Conservation (phyloP, 768 basidiomycete species). For the Leccinum broughii region DNA sequence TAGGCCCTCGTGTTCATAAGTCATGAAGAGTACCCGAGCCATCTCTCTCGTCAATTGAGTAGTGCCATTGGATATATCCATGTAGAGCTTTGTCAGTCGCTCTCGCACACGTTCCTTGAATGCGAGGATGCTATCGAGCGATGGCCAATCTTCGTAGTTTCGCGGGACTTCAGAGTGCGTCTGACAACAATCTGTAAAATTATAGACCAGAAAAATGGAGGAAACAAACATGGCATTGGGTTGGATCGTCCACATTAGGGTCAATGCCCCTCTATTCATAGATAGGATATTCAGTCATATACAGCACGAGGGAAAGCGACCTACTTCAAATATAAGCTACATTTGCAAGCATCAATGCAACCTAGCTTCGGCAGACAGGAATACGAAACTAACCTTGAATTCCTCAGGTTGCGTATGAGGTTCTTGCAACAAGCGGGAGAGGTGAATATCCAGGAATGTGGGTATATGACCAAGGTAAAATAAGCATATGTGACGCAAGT, state of each 20-base stretch:
- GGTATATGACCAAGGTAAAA: conserved; percentile 97
- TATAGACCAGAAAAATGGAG: neutral
- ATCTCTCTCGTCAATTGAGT: conserved; percentile 58
- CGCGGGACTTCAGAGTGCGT: conserved; percentile 87
- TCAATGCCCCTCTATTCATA: conserved; percentile 84
- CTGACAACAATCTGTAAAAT: conserved; percentile 39
- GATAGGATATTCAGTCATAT: conserved; percentile 7
- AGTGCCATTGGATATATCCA: conserved; percentile 57
- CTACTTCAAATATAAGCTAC: conserved; percentile 76
- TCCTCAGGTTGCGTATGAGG: conserved; percentile 81
- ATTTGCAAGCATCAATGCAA: conserved; percentile 1
- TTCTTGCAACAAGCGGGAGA: conserved; percentile 72
- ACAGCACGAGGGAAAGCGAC: conserved; percentile 7
- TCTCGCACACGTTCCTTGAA: conserved; percentile 79
- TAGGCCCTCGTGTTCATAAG: conserved; percentile 85
- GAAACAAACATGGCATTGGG: conserved; percentile 72
- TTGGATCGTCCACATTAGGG: conserved; percentile 89
- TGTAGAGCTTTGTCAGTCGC: conserved; percentile 73
- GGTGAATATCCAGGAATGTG: conserved; percentile 87
- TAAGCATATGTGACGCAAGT: conserved; percentile 93
- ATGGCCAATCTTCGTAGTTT: conserved; percentile 85
- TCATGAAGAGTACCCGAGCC: conserved; percentile 86
- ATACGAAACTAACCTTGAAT: conserved; percentile 56
- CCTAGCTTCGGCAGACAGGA: conserved; percentile 6
- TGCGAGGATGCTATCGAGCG: conserved; percentile 61